A percentile compares a stretch with the other conserved stretches of the same genome.
phyloP scores from a whole-genome alignment of 345 rosid genomes.

The Pistacia atlantica region DNA sequence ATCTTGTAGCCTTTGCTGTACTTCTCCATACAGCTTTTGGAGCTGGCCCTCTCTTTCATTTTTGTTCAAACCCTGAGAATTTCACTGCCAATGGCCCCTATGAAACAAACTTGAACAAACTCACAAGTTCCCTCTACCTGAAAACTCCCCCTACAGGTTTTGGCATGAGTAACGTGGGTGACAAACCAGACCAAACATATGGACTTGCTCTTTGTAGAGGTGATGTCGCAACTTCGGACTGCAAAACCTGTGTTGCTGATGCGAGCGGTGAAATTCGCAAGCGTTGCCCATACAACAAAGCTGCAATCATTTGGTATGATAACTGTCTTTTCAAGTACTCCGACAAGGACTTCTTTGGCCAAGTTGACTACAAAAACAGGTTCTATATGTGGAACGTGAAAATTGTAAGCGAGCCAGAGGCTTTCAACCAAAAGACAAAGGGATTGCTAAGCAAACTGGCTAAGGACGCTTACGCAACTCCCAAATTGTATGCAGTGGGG shows the following conservation, averaged over 20 bases:
- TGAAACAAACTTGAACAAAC: constrained; percentile 36
- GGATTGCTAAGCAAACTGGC: constrained; percentile 30
- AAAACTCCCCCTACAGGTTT: constrained; percentile 36
- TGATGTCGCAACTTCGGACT: constrained; percentile 31
- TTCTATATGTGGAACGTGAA: constrained; percentile 41
- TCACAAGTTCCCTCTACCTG: constrained; percentile 20
- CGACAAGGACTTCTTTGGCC: constrained; percentile 37
- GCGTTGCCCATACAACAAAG: constrained; percentile 40
- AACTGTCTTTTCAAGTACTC: constrained; percentile 44
- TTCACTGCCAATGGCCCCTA: constrained; percentile 35
- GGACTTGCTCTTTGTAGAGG: constrained; percentile 50
- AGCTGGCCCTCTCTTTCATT: constrained; percentile 39
- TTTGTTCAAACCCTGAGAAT: constrained; percentile 41
- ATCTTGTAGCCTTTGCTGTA: constrained; percentile 20
- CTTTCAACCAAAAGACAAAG: constrained; percentile 35
- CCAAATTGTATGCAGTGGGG: constrained; percentile 32
- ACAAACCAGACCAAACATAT: constrained; percentile 19
- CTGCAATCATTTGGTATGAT: constrained; percentile 51
- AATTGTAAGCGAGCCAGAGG: constrained; percentile 22
- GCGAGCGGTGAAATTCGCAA: constrained; percentile 32
- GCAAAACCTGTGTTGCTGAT: constrained; percentile 38
- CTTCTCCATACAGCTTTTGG: constrained; percentile 32
- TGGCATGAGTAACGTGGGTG: constrained; percentile 24
- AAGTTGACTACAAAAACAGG: constrained; percentile 39
- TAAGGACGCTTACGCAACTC: constrained; percentile 16